phyloP scores from a whole-genome alignment of 129 eudicot genomes.

The Flaveria sonorensis region DNA sequence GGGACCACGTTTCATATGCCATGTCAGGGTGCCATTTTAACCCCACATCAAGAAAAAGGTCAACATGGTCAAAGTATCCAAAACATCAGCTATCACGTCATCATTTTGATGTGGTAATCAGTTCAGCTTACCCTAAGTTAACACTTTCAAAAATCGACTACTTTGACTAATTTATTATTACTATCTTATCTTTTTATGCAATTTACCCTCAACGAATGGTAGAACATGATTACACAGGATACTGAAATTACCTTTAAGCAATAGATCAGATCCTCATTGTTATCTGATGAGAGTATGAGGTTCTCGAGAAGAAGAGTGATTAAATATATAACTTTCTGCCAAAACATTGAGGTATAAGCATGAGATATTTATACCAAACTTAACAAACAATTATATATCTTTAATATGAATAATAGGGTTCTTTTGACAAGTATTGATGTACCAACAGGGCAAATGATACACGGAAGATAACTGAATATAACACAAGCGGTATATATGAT shows the following conservation, averaged over 20 bases:
- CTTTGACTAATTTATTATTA: neutral
- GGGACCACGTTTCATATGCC: neutral
- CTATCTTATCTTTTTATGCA: neutral
- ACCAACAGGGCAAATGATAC: constrained; percentile 12
- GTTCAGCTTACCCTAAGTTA: neutral
- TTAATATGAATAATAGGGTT: constrained; percentile 7
- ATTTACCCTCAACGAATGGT: constrained; percentile 3
- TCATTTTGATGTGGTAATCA: neutral
- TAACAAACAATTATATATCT: constrained; percentile 12
- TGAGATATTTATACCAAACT: neutral
- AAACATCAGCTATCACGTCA: neutral
- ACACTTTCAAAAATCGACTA: neutral
- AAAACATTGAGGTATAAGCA: constrained; percentile 25
- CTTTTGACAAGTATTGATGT: neutral
- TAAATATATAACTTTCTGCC: constrained; percentile 88
- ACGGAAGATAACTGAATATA: constrained; percentile 2
- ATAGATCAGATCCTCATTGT: constrained; percentile 90
- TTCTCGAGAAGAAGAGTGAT: constrained; percentile 87
- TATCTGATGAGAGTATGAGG: constrained; percentile 79
- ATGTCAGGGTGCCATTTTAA: neutral
- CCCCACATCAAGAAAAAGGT: constrained; percentile 5
- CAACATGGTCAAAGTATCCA: neutral
- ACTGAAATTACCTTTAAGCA: constrained; percentile 79
- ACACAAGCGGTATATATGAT: constrained; percentile 1
- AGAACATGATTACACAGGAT: constrained; percentile 5